Percentiles rank a stretch among this genome's conserved stretches.
Evolutionary conservation across 2,329 filamentous ascomycete species (phyloP).

Genomic region (Purpureocillium takamizusanense): DNA sequence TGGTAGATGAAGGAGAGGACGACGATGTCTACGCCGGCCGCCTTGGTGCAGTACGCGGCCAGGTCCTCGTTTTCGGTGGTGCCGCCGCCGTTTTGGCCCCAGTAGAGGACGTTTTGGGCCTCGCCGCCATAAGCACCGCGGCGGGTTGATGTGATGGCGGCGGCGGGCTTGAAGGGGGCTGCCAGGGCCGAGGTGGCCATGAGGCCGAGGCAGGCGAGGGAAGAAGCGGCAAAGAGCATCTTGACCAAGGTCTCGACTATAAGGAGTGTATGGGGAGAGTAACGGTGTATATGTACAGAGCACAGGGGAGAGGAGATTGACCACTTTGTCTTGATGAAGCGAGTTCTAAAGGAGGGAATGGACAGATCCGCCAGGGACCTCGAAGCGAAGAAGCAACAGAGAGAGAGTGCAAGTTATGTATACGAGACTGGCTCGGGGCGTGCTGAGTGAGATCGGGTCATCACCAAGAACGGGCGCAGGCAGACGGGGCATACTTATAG

Average conservation of each 20-base stretch:
- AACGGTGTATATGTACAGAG: background rate
- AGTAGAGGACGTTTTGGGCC: constrained; percentile 22
- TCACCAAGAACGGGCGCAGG: too few species aligned
- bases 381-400: background rate
- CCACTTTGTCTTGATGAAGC: background rate
- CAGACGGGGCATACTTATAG: background rate
- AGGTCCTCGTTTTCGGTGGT: constrained; percentile 26
- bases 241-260: constrained; percentile 3
- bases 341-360: background rate
- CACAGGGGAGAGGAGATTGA: too few species aligned
- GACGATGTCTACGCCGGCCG: constrained; percentile 30
- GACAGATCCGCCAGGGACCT: constrained; percentile 2
- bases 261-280: background rate
- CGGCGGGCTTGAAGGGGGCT: background rate
- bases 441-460: too few species aligned
- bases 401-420: background rate
- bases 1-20: constrained; percentile 32
- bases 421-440: too few species aligned
- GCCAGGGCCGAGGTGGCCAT: constrained; percentile 8
- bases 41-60: constrained; percentile 24
- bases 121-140: constrained; percentile 4
- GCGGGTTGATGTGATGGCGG: too few species aligned
- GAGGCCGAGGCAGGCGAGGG: constrained; percentile 8
- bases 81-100: constrained; percentile 16
- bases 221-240: constrained; percentile 9